phyloP scores from a whole-genome alignment of 495 filamentous ascomycete genomes.

The Aspergillus ostianus region DNA sequence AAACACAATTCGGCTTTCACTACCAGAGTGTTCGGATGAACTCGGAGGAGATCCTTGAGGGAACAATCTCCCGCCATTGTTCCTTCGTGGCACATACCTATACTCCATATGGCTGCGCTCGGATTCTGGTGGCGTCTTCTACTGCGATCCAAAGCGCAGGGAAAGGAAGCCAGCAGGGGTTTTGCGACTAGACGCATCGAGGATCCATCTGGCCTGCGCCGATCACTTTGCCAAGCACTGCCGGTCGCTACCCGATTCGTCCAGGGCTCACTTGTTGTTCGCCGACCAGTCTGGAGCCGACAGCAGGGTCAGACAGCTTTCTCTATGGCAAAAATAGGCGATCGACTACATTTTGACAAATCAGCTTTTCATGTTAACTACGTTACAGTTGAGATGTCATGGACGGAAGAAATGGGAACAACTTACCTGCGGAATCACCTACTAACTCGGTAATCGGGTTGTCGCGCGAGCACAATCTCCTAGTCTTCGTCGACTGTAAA shows the following conservation, averaged over 20 bases:
- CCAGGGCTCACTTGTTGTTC: not conserved
- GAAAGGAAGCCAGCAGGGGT: not conserved
- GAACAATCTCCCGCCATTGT: not conserved
- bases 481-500: too few species aligned
- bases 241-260: constrained; percentile 5
- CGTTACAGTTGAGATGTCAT: not conserved
- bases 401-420: not conserved
- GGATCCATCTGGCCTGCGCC: not conserved
- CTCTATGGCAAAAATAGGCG: constrained; percentile 3
- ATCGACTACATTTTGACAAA: constrained; percentile 6
- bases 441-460: not conserved
- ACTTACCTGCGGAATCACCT: not conserved
- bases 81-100: not conserved
- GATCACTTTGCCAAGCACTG: not conserved
- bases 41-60: not conserved
- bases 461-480: not conserved
- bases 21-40: not conserved
- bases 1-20: not conserved
- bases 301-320: not conserved
- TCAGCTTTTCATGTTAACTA: constrained; percentile 1
- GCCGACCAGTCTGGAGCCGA: not conserved
- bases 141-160: not conserved
- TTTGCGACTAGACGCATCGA: not conserved
- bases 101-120: not conserved
- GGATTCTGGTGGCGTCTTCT: not conserved